Evolutionary conservation across 1,139 yeast genomes (phyloP).

Genomic region (Blastobotrys elegans): DNA sequence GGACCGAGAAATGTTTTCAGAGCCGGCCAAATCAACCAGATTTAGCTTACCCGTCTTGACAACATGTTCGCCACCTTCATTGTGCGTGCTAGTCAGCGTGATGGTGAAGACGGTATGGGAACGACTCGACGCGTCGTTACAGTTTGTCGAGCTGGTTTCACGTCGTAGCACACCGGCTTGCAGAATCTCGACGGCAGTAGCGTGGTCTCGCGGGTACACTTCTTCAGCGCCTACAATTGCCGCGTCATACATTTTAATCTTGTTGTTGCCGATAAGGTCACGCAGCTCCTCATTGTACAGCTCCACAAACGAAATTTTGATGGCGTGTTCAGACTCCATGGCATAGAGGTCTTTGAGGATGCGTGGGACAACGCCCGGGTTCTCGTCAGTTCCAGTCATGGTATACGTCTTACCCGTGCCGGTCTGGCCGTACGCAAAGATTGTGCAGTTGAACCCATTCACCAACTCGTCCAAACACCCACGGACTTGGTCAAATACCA

Average conservation of each 20-base stretch:
- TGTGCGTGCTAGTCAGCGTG: slow-evolving; percentile 41
- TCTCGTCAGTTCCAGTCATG: slow-evolving; percentile 56
- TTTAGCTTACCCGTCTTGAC: slow-evolving; percentile 68
- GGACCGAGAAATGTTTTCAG: slow-evolving; percentile 72
- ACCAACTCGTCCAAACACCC: slow-evolving; percentile 35
- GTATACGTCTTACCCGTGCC: slow-evolving; percentile 87
- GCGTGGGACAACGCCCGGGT: slow-evolving; percentile 68
- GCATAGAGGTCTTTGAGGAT: slow-evolving; percentile 36
- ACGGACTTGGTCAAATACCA: slow-evolving; percentile 47
- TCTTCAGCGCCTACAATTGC: slow-evolving; percentile 44
- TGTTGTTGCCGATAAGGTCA: slow-evolving; percentile 45
- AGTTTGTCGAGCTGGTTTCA: slow-evolving; percentile 57
- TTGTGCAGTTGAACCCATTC: slow-evolving; percentile 57
- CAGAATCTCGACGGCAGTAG: slow-evolving; percentile 38
- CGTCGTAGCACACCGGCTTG: slow-evolving; percentile 46
- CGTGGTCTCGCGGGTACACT: slow-evolving; percentile 28
- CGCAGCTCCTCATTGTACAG: slow-evolving; percentile 68
- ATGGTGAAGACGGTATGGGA: slow-evolving; percentile 74
- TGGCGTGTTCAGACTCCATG: slow-evolving; percentile 46
- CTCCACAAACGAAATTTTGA: slow-evolving; percentile 66
- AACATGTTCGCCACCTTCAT: slow-evolving; percentile 43
- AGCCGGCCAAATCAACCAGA: slow-evolving; percentile 85
- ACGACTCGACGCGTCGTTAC: slow-evolving; percentile 51
- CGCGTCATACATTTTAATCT: slow-evolving; percentile 41
- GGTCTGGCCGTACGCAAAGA: slow-evolving; percentile 85